These are phyloP conservation scores for Colletotrichum coccodes DNA, from an alignment of 2,329 filamentous ascomycete species.

Conservation along the genomic window DNA sequence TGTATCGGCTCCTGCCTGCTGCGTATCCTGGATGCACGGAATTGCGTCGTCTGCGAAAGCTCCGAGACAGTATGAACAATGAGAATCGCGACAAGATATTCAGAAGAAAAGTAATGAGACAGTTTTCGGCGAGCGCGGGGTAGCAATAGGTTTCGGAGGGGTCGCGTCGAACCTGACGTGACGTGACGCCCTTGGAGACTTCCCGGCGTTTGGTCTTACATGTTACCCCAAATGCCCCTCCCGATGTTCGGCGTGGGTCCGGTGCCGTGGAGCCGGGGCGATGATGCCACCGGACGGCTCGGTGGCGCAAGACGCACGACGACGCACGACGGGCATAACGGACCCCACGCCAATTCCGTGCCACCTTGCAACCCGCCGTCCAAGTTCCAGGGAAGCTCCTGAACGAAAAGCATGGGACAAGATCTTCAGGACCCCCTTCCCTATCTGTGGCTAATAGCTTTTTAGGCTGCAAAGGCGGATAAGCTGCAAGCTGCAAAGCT, in stretches of 20 bases:
- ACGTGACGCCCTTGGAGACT: conserved; percentile 5
- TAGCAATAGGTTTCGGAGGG: neutral
- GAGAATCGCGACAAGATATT: neutral
- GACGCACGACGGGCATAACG: conserved; percentile 8
- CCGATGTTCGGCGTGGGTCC: conserved; percentile 33
- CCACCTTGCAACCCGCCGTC: neutral
- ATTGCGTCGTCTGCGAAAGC: too few relatives aligned
- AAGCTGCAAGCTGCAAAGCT: neutral
- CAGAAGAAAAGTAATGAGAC: neutral
- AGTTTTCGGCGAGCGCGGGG: neutral
- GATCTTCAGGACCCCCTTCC: neutral
- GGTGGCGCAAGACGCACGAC: conserved; percentile 29
- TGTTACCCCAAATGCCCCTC: conserved; percentile 24
- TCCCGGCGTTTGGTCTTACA: neutral
- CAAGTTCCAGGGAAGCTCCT: conserved; percentile 6
- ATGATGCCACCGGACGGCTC: conserved; percentile 32
- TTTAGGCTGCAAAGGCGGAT: neutral
- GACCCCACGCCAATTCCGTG: neutral
- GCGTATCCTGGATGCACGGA: neutral
- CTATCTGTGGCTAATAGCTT: neutral
- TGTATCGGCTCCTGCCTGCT: neutral
- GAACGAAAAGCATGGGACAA: neutral
- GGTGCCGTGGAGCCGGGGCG: conserved; percentile 28
- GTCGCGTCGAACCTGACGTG: neutral
- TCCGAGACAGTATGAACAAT: neutral